Percentiles rank a stretch among this genome's conserved stretches.
Conservation (phyloP, 495 filamentous ascomycete genomes). For the Saxophila tyrrhenica region DNA sequence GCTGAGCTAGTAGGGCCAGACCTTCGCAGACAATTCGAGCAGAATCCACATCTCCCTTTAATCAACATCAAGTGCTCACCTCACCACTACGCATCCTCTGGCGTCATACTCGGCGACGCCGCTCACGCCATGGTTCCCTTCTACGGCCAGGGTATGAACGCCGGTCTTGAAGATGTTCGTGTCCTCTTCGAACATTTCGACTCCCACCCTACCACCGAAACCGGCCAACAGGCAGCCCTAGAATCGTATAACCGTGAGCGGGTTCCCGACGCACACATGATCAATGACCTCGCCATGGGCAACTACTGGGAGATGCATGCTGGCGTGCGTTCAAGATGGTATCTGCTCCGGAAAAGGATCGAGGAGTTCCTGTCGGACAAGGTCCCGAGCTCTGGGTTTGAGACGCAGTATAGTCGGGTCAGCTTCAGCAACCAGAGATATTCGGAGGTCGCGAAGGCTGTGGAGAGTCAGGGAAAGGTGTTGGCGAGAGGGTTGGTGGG, state of each 20-base stretch:
- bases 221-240: slow-evolving; percentile 49
- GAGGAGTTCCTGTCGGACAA: slow-evolving; percentile 77
- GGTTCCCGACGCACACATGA: slow-evolving; percentile 66
- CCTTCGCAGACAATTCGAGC: slow-evolving; percentile 56
- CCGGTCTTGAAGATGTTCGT: slow-evolving; percentile 33
- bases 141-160: slow-evolving; percentile 37
- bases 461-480: slow-evolving; percentile 55
- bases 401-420: slow-evolving; percentile 85
- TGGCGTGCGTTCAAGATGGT: slow-evolving; percentile 61
- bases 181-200: slow-evolving; percentile 57
- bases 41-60: slow-evolving; percentile 80
- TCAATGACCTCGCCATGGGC: slow-evolving; percentile 81
- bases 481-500: slow-evolving; percentile 29
- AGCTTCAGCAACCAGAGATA: slow-evolving; percentile 91
- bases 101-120: slow-evolving; percentile 81
- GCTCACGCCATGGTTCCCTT: slow-evolving; percentile 92
- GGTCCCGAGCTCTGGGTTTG: slow-evolving; percentile 66
- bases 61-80: slow-evolving; percentile 87
- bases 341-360: slow-evolving; percentile 66
- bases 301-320: slow-evolving; percentile 93
- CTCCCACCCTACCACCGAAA: slow-evolving; percentile 30
- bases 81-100: slow-evolving; percentile 67
- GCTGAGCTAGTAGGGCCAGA: slow-evolving; percentile 66
- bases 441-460: slow-evolving; percentile 60
- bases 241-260: slow-evolving; percentile 62